These are phyloP conservation scores for Talaromyces verruculosus DNA, from an alignment of 2,329 filamentous ascomycete genomes.

Conservation along the genomic window DNA sequence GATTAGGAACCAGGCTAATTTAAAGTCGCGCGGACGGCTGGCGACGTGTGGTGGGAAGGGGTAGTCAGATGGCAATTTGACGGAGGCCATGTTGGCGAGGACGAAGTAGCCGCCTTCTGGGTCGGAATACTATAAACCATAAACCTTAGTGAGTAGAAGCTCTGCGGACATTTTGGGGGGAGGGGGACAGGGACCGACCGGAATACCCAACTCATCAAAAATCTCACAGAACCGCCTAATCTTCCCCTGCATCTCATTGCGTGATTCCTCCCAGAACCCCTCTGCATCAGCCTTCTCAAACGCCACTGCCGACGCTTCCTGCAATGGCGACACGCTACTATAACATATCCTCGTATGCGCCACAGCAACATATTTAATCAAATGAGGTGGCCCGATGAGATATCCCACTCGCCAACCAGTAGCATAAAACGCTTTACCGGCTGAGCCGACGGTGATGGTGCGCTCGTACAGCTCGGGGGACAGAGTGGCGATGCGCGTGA, in stretches of 20 bases:
- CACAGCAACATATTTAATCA: constrained; percentile 87
- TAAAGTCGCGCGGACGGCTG: constrained; percentile 84
- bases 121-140: constrained; percentile 67
- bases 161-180: too few relatives aligned
- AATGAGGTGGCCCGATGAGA: constrained; percentile 82
- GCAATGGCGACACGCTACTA: constrained; percentile 85
- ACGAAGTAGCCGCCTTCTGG: constrained; percentile 98
- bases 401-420: constrained; percentile 97
- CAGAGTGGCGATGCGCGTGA: constrained; percentile 86
- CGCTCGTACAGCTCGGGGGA: constrained; percentile 85
- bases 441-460: constrained; percentile 91
- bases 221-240: constrained; percentile 82
- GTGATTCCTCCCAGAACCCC: constrained; percentile 83
- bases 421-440: constrained; percentile 97
- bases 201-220: constrained; percentile 71
- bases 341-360: constrained; percentile 97
- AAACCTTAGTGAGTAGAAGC: too few relatives aligned
- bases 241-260: constrained; percentile 85
- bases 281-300: constrained; percentile 85
- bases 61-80: constrained; percentile 79
- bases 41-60: constrained; percentile 87
- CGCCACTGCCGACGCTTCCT: constrained; percentile 90
- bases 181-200: constrained; percentile 37
- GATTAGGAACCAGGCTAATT: constrained; percentile 94
- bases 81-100: constrained; percentile 86